Evolutionary conservation across 2,329 filamentous ascomycete genomes (phyloP), one percentile per base, ranked within the genome.

Genomic region (Cercospora berteroae): DNA sequence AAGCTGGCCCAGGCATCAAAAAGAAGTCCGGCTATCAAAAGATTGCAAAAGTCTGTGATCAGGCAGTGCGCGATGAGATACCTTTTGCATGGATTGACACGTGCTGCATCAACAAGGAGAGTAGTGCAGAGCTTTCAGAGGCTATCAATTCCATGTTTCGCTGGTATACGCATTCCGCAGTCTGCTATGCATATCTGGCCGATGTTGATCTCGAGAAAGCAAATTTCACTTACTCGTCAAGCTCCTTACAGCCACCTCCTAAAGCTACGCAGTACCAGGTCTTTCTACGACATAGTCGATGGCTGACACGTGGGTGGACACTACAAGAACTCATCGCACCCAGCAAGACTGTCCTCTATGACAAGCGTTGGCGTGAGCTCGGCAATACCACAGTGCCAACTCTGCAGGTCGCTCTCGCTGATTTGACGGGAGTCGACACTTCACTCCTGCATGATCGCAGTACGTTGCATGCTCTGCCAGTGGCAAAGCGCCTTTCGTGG

Each of bases 311-410:
- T 20, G 67, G 70, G 18, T 72, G 71, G 69, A 74, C 73, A 4
- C 60, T 74, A 16, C 73, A 73, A 62, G 73, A 74, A 39, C 65
- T 74, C 7, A 67, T 74, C 13, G 73, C 72, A 7, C 73, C 73
- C 1, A 25, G 20, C 4, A 36, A 63, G 5, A 64, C 71, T 1
- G 39, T 56, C 5, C 74, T 74, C 61, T 74, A 69, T 65, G 60
- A 69, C 56, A 33, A 16, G 7, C 12, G 23, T 12, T 71, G 67
- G 69, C 60, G 27, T 16, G 44, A 55, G 3, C 29, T 63, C 3
- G 60, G 60, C 16, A 31, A 63, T 10, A 52, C 60, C 12, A 29
- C 44, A 29, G 33, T 56, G 1, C 29, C 44, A 5, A 55, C 42
- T 31, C 33, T 63, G 10, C 44, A 56, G 29, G 48, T 63, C 18